These are phyloP conservation scores for Gentiana straminea DNA, from an alignment of 257 asterid species.

Conservation along the genomic window DNA sequence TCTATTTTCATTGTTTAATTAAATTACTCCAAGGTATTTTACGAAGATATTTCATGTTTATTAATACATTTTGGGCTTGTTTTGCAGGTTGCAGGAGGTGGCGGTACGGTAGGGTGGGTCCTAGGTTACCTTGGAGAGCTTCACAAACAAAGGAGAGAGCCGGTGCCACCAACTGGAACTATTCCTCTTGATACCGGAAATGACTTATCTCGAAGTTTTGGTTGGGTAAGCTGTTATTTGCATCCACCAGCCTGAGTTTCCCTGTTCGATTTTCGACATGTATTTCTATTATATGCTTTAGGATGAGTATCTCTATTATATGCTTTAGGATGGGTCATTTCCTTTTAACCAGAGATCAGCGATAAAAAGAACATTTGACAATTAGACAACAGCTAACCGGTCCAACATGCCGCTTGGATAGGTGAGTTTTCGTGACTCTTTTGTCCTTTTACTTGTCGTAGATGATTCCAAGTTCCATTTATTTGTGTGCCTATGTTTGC, in stretches of 20 bases:
- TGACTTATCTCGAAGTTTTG: slow-evolving; percentile 91
- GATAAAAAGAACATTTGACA: slow-evolving; percentile 73
- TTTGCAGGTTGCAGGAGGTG: slow-evolving; percentile 98
- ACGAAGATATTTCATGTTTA: neutral
- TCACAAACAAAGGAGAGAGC: slow-evolving; percentile 43
- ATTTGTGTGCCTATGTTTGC: too few relatives aligned
- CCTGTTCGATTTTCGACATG: slow-evolving; percentile 15
- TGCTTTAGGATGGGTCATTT: slow-evolving; percentile 77
- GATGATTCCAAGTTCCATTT: too few relatives aligned
- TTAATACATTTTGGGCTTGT: slow-evolving; percentile 5
- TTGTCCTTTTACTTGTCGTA: neutral
- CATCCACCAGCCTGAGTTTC: slow-evolving; percentile 10
- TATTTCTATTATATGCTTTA: slow-evolving; percentile 2
- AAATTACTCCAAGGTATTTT: neutral
- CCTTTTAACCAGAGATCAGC: slow-evolving; percentile 92
- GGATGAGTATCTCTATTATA: too few relatives aligned
- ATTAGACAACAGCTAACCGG: slow-evolving; percentile 41
- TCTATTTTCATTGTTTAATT: too few relatives aligned
- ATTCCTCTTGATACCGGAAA: slow-evolving; percentile 98
- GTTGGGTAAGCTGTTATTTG: slow-evolving; percentile 59
- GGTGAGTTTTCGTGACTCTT: slow-evolving; percentile 24
- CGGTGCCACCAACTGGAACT: slow-evolving; percentile 76
- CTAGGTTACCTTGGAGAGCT: slow-evolving; percentile 95
- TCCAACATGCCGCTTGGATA: slow-evolving; percentile 57
- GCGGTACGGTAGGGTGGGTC: slow-evolving; percentile 99